These are phyloP conservation scores for Sclerospora graminicola DNA, from an alignment of 352 stramenopile genomes.

Conservation along the genomic window DNA sequence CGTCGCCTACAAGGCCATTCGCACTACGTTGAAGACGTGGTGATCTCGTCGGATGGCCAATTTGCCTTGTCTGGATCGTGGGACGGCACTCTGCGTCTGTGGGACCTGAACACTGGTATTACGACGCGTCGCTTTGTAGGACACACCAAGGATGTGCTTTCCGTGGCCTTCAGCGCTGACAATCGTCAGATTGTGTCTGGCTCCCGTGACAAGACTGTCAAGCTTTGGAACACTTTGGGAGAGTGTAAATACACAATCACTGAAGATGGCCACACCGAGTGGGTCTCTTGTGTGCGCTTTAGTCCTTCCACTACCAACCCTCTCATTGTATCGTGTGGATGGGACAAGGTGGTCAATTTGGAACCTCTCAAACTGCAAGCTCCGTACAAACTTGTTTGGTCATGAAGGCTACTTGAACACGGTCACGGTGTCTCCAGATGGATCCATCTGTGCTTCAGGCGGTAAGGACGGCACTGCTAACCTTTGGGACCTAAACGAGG, in stretches of 20 bases:
- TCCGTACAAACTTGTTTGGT: constrained; percentile 98
- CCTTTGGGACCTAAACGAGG: constrained; percentile 99
- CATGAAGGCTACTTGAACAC: constrained; percentile 99
- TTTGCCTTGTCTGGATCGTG: constrained; percentile 98
- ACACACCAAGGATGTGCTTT: constrained; percentile 99
- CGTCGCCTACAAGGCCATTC: constrained; percentile 96
- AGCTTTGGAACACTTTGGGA: constrained; percentile 99
- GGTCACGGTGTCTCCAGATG: constrained; percentile 99
- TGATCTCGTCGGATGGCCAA: constrained; percentile 98
- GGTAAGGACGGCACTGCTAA: constrained; percentile 99
- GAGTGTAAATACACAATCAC: constrained; percentile 99
- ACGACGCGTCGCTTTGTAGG: constrained; percentile 98
- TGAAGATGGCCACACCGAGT: constrained; percentile 98
- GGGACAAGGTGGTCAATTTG: constrained; percentile 99
- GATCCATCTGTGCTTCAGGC: constrained; percentile 97
- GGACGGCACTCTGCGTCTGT: constrained; percentile 98
- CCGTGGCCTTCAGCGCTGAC: constrained; percentile 97
- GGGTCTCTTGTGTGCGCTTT: constrained; percentile 99
- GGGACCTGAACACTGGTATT: constrained; percentile 98
- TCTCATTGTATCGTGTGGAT: constrained; percentile 98
- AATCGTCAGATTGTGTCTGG: constrained; percentile 99
- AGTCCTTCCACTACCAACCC: constrained; percentile 92
- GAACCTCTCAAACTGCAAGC: constrained; percentile 98
- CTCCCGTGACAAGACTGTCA: constrained; percentile 99
- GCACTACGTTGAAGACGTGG: constrained; percentile 99